Conservation (phyloP, 1,284 basidiomycete species). For the Melampsora abietis-canadensis region DNA sequence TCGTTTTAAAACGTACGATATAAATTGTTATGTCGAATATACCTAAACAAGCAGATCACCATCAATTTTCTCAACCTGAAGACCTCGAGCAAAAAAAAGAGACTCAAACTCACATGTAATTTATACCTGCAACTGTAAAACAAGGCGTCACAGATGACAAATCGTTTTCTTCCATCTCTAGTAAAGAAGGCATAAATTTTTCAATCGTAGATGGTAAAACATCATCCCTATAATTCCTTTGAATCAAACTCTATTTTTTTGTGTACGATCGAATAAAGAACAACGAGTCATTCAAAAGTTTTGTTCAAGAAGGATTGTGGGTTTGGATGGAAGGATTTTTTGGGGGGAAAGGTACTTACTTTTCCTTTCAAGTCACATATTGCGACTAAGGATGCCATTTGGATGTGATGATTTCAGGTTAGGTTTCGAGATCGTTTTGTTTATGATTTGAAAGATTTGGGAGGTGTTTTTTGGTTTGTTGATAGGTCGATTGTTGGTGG, state of each 20-base stretch:
- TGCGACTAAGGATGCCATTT: slow-evolving; percentile 63
- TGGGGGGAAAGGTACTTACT: neutral
- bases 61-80: slow-evolving; percentile 51
- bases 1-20: neutral
- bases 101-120: slow-evolving; percentile 47
- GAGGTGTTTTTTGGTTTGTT: slow-evolving; percentile 1
- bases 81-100: too few species aligned
- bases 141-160: slow-evolving; percentile 90
- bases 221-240: slow-evolving; percentile 96
- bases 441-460: neutral
- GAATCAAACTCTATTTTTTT: slow-evolving; percentile 75
- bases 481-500: too few species aligned
- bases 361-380: slow-evolving; percentile 97
- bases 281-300: neutral
- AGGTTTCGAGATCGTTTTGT: too few species aligned
- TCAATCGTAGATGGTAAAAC: slow-evolving; percentile 84
- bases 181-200: slow-evolving; percentile 85
- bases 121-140: slow-evolving; percentile 62
- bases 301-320: neutral
- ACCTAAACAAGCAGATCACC: slow-evolving; percentile 53
- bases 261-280: neutral
- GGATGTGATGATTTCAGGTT: too few species aligned
- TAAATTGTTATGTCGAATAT: slow-evolving; percentile 36
- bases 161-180: slow-evolving; percentile 92
- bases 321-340: neutral